A percentile compares a stretch with the other conserved stretches of the same genome.
These are phyloP conservation scores for Candida tetrigidarum DNA, from an alignment of 1,139 yeast species.

Conservation along the genomic window DNA sequence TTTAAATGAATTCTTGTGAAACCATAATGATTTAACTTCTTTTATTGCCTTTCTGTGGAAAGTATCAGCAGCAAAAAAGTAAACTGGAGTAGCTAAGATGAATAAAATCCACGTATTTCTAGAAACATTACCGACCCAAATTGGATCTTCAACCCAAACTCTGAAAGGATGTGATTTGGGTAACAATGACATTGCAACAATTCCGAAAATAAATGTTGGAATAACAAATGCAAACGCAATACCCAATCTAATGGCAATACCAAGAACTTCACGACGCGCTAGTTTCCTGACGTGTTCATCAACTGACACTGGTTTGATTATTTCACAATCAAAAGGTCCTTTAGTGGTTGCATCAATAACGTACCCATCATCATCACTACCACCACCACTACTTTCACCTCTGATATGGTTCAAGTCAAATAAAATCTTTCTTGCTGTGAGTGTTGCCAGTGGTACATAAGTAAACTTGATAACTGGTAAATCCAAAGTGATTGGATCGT, in stretches of 20 bases:
- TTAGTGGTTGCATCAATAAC: constrained; percentile 24
- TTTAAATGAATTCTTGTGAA: constrained; percentile 55
- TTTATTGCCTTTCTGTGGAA: constrained; percentile 69
- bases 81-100: constrained; percentile 70
- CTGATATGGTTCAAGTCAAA: constrained; percentile 48
- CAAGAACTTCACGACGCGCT: constrained; percentile 51
- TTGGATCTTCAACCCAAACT: constrained; percentile 60
- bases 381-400: too few species aligned
- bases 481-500: constrained; percentile 56
- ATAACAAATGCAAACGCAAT: constrained; percentile 59
- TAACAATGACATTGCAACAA: constrained; percentile 69
- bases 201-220: constrained; percentile 72
- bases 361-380: constrained; percentile 23
- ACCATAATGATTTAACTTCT: constrained; percentile 63
- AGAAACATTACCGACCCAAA: constrained; percentile 67
- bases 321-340: constrained; percentile 50
- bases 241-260: constrained; percentile 49
- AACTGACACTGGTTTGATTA: constrained; percentile 60
- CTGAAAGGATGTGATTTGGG: constrained; percentile 46
- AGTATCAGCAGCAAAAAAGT: constrained; percentile 73
- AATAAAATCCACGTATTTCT: constrained; percentile 70
- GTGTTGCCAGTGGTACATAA: constrained; percentile 53
- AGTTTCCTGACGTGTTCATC: constrained; percentile 65
- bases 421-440: constrained; percentile 58
- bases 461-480: constrained; percentile 66